Evolutionary conservation across 1,139 yeast species (phyloP), one percentile per base, ranked within the genome.

Genomic region (Pichia inconspicua): DNA sequence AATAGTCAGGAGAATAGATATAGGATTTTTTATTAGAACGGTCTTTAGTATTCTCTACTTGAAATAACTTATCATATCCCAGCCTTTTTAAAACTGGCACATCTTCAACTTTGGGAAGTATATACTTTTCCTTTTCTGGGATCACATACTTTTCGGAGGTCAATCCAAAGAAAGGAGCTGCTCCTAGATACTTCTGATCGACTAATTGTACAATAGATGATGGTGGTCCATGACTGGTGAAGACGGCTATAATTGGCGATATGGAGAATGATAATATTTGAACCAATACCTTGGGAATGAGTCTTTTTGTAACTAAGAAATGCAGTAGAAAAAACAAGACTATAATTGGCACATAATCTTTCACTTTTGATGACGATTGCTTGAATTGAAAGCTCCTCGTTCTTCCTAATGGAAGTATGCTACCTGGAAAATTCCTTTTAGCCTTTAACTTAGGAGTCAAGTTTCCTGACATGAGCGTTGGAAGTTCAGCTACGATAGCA

Each of bases 31-130:
- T 60, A 5, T 68, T 69, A 15, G 51, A 47, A 63, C 64, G 75
- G 48, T 56, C 66, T n/a, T 11, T 12, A 6, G 30, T 3, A 3
- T 5, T 8, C 51, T 68, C 73, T 64, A 58, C 64, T 17, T 64
- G 71, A 50, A 80, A 79, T 43, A 84, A 66, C 27, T 73, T 71
- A 48, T 72, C 70, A 28, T 78, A 62, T 0, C 81, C 77, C 44
- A 83, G 62, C 55, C 80, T 80, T 55, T 74, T 75, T 52, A 84
- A 69, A 31, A 74, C 62, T 1, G 78, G 76, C 4, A 84, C 80
- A 57, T 84, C 82, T 55, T 84, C 88, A 41, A 82, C 72, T 14
- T 78, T 76, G 10, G 92, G 92, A 60, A 75, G 83, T 28, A 84
- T 80, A 58, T 75, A 73, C 45, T 72, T 71, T 17, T 78, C 72